Evolutionary conservation across 1,284 basidiomycete species (phyloP), one percentile per base, ranked within the genome.

Genomic region (Sanghuangporus baumii): DNA sequence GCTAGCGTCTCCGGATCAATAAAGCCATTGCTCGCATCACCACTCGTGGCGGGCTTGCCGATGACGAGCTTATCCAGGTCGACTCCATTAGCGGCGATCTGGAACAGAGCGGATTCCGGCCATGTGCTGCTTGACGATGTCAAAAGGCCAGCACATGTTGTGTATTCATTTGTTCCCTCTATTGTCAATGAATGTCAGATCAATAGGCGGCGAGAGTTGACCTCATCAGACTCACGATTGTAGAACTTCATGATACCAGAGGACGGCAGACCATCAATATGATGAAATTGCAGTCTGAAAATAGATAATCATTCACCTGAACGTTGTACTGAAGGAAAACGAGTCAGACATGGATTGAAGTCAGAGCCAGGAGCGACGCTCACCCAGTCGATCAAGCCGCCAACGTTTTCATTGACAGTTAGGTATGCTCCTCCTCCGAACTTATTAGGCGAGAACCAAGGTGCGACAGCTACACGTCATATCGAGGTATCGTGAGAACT

Each of bases 401-500:
- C 87, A 31, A 88, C 86, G 6, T 73, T 69, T 55, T 74, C 62
- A 71, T 88, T 73, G 23, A 86, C 81, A 55, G 74, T 79, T 36
- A 87, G 76, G 70, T 88, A 88, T 8, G 81, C 86, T 60, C 86
- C 86, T 14, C 80, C 82, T 26, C 76, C 74, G 74, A 78, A 85
- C 51, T 67, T 71, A 55, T 67, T 75, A 6, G 81, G 78, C 20
- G 80, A 75, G 74, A 85, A 85, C 81, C 81, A 63, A 43, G 52
- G 60, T 52, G 60, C 48, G 37, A 58, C 61, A 31, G 61, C 43
- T 36, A 56, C 59, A 36, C 11, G 55, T 54, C n/a, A 52, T 36
- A 59, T 8, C 55, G 9, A 31, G 31, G 18, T n/a, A 34, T 36
- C 16, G 31, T 36, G 11, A 50, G 47, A 50, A 9, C 6, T 14